A percentile compares a stretch with the other conserved stretches of the same genome.
These are phyloP conservation scores for Rugonectria rugulosa DNA, from an alignment of 2,329 filamentous ascomycete species.

Conservation along the genomic window DNA sequence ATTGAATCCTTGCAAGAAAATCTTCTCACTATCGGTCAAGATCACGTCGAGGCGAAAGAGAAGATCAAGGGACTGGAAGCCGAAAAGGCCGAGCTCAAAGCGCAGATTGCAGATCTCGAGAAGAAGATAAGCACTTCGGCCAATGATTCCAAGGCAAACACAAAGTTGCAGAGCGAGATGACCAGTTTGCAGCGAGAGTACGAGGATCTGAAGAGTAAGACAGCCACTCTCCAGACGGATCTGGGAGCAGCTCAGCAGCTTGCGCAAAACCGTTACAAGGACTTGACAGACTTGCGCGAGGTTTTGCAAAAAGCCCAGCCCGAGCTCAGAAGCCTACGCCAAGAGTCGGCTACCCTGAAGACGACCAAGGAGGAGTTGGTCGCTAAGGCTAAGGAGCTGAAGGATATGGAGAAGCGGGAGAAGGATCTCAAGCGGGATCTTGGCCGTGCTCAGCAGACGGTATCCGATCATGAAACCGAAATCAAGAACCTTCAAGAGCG, in stretches of 20 bases:
- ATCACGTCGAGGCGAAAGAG: slow-evolving; percentile 85
- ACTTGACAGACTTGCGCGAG: slow-evolving; percentile 81
- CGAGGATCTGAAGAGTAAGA: slow-evolving; percentile 74
- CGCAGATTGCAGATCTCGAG: slow-evolving; percentile 71
- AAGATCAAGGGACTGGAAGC: slow-evolving; percentile 73
- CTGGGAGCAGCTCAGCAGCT: slow-evolving; percentile 86
- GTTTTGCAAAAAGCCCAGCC: slow-evolving; percentile 85
- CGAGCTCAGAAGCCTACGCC: slow-evolving; percentile 79
- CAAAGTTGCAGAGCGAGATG: slow-evolving; percentile 69
- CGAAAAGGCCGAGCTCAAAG: slow-evolving; percentile 72
- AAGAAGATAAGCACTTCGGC: slow-evolving; percentile 64
- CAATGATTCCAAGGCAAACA: slow-evolving; percentile 52
- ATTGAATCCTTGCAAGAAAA: slow-evolving; percentile 85
- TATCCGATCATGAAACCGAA: slow-evolving; percentile 78
- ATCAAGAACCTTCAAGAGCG: slow-evolving; percentile 81
- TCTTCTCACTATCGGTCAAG: slow-evolving; percentile 78
- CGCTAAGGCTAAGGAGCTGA: slow-evolving; percentile 65
- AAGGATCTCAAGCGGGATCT: slow-evolving; percentile 82
- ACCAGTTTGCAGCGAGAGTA: slow-evolving; percentile 61
- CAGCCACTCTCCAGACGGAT: slow-evolving; percentile 78
- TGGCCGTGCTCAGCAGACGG: slow-evolving; percentile 71
- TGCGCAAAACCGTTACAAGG: slow-evolving; percentile 86
- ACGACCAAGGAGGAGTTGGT: slow-evolving; percentile 77
- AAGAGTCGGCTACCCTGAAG: slow-evolving; percentile 79
- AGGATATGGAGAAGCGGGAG: slow-evolving; percentile 80